Base-by-base conservation (phyloP, 495 filamentous ascomycete genomes). In the Daldinia concentrica region DNA sequence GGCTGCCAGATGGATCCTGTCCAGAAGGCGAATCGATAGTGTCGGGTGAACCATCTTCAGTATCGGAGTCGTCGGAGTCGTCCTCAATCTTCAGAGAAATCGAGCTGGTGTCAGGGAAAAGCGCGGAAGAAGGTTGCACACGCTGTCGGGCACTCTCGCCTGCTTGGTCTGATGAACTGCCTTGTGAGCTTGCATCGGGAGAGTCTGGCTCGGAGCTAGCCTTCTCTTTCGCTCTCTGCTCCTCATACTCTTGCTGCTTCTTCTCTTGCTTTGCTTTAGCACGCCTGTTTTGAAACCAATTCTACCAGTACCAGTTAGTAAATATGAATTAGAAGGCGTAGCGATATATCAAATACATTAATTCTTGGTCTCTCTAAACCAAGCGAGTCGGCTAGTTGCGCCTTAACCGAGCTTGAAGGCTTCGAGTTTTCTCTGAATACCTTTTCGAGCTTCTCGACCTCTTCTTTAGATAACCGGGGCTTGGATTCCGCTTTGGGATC, bases 271-370 rank as follows among this genome's bases (percentile, higher is more conserved):
- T 94, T 32, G 91, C 91, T 76, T 94, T 93, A 61, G 91, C 92
- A 41, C 93, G 89, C 58, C 93, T 86, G 77, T 95, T 96, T 77
- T 96, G 93, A 79, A 95, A 97, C 93, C 93, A 95, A 73, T 95
- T 95, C 93, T 95, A 64, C 36, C 26, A 64, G 45, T 48, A 26
- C 7, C 55, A 34, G 79, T 84, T 64, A 83, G 81, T 68, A 70
- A 70, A 26, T 14, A n/a, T 45, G 11, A 37, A 22, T 27, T n/a
- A 59, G 45, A 45, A 58, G 43, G 29, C n/a, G 60, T 22, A 7
- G 27, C 15, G 32, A 9, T 60, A 59, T 15, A 30, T 6, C 58
- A 88, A 89, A 66, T 82, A 94, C 92, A 72, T 92, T 92, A 73
- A 95, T 92, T 68, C 91, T 85, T 14, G 90, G 88, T 61, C 92